Percentiles rank a stretch among this genome's conserved stretches.
Evolutionary conservation across 495 filamentous ascomycete genomes (phyloP).

Genomic region (Penicillium manginii): DNA sequence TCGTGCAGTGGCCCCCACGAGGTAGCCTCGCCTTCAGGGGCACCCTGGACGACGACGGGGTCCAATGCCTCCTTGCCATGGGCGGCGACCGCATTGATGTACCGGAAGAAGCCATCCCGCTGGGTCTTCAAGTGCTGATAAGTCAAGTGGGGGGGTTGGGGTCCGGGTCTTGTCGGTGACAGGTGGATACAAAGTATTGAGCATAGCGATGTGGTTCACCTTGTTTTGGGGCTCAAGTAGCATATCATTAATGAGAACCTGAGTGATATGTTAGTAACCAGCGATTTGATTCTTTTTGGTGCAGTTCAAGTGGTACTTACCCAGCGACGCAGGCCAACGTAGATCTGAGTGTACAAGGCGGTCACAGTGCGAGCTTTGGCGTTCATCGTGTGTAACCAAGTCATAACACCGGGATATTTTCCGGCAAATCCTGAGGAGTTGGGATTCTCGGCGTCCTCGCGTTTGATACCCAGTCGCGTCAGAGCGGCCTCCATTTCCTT

Average conservation of each 20-base stretch:
- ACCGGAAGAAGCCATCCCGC: slow-evolving; percentile 68
- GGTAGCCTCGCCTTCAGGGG: slow-evolving; percentile 51
- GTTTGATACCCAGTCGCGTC: slow-evolving; percentile 46
- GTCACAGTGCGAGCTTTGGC: slow-evolving; percentile 61
- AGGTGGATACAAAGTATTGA: slow-evolving; percentile 76
- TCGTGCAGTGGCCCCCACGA: slow-evolving; percentile 62
- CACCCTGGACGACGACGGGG: slow-evolving; percentile 57
- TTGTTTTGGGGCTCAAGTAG: slow-evolving; percentile 66
- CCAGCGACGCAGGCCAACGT: slow-evolving; percentile 71
- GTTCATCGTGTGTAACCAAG: slow-evolving; percentile 58
- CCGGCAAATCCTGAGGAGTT: slow-evolving; percentile 41
- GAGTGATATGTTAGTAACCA: slow-evolving; percentile 20
- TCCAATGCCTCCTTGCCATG: slow-evolving; percentile 60
- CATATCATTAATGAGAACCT: slow-evolving; percentile 75
- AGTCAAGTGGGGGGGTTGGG: slow-evolving; percentile 59
- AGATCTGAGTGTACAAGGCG: slow-evolving; percentile 65
- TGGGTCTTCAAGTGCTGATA: slow-evolving; percentile 57
- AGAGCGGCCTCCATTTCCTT: slow-evolving; percentile 58
- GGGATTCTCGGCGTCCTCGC: slow-evolving; percentile 39
- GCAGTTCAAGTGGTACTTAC: slow-evolving; percentile 40
- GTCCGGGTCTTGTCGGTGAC: slow-evolving; percentile 46
- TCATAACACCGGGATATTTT: slow-evolving; percentile 54
- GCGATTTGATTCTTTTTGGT: neutral
- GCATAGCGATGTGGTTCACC: slow-evolving; percentile 72
- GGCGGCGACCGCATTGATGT: slow-evolving; percentile 63